Conservation (phyloP, 208 protist species). For the Leishmania arabica region DNA sequence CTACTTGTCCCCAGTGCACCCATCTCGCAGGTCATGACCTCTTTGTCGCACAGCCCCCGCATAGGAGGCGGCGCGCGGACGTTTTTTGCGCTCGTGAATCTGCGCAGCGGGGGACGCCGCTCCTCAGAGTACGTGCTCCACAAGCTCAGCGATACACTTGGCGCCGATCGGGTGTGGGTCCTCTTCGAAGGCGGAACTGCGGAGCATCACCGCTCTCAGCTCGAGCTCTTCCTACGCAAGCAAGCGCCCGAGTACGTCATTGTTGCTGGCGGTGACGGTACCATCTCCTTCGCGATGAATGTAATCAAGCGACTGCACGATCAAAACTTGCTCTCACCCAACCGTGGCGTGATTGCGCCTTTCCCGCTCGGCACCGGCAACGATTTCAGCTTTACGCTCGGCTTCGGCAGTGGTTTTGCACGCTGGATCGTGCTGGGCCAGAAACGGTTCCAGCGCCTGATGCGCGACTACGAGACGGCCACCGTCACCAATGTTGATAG, state of each 20-base stretch:
- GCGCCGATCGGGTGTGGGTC: slow-evolving; percentile 36
- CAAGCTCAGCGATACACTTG: slow-evolving; percentile 31
- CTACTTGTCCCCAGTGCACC: not conserved
- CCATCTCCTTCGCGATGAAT: slow-evolving; percentile 57
- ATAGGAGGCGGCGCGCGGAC: not conserved
- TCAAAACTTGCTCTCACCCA: not conserved
- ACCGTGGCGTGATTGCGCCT: slow-evolving; percentile 38
- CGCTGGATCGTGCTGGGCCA: slow-evolving; percentile 44
- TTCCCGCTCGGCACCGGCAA: slow-evolving; percentile 80
- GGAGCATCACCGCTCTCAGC: slow-evolving; percentile 11
- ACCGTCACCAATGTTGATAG: slow-evolving; percentile 38
- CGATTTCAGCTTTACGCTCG: slow-evolving; percentile 61
- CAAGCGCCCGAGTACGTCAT: slow-evolving; percentile 43
- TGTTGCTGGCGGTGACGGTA: slow-evolving; percentile 67
- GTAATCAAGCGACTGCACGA: slow-evolving; percentile 42
- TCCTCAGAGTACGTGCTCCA: slow-evolving; percentile 40
- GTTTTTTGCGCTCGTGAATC: slow-evolving; percentile 47
- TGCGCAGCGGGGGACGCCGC: slow-evolving; percentile 41
- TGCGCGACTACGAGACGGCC: slow-evolving; percentile 27
- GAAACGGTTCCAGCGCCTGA: slow-evolving; percentile 32
- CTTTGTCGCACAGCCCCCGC: not conserved
- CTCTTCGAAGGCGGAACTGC: slow-evolving; percentile 34
- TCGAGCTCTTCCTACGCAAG: slow-evolving; percentile 30
- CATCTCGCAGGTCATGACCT: slow-evolving; percentile 1
- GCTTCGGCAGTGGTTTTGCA: slow-evolving; percentile 62